These are phyloP conservation scores for Erigeron canadensis DNA, from an alignment of 129 eudicot genomes.

Conservation along the genomic window DNA sequence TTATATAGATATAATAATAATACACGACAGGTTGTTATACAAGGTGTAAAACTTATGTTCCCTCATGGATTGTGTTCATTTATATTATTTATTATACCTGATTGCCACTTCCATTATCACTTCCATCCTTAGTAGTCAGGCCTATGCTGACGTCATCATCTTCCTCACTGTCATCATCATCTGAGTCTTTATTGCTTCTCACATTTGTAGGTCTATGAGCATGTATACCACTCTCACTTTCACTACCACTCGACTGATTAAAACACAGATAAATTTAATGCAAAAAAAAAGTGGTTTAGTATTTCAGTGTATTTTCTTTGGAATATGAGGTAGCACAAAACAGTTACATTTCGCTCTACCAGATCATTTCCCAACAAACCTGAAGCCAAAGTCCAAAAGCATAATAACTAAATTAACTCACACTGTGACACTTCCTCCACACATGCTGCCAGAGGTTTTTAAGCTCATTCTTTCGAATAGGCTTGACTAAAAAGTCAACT, in stretches of 20 bases:
- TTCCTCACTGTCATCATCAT: conserved; percentile 41
- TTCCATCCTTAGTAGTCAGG: conserved; percentile 54
- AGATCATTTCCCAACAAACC: conserved; percentile 24
- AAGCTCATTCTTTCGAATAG: conserved; percentile 81
- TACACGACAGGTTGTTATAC: neutral
- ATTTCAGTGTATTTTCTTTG: conserved; percentile 20
- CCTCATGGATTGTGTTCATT: conserved; percentile 4
- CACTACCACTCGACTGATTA: conserved; percentile 65
- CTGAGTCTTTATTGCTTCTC: conserved; percentile 50
- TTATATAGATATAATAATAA: neutral
- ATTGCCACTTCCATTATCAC: conserved; percentile 75
- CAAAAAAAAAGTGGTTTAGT: neutral
- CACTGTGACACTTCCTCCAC: conserved; percentile 87
- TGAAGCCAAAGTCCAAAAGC: conserved; percentile 31
- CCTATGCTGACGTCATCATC: conserved; percentile 52
- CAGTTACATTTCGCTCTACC: conserved; percentile 7
- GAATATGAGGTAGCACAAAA: conserved; percentile 19
- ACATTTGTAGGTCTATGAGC: conserved; percentile 39
- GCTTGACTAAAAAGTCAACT: conserved; percentile 81
- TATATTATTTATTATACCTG: conserved; percentile 41
- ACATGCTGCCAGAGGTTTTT: conserved; percentile 90
- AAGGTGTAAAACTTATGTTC: conserved; percentile 10
- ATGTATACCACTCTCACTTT: conserved; percentile 60
- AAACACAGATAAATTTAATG: conserved; percentile 30
- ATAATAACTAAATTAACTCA: conserved; percentile 43